phyloP scores from a whole-genome alignment of 2,329 filamentous ascomycete species.

The Xylariaceae sp. region DNA sequence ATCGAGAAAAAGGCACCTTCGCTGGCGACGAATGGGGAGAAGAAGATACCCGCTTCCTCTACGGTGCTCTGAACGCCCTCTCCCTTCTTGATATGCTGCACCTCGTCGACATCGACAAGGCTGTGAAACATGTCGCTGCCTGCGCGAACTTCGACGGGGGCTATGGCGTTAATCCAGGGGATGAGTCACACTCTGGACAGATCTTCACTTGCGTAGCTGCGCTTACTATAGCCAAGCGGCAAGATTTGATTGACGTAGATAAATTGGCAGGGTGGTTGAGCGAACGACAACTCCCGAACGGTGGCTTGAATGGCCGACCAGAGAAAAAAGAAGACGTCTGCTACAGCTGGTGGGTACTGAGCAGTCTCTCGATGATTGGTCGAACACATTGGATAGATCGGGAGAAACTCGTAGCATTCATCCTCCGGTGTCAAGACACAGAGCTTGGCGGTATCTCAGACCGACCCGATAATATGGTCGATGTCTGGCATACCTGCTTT shows the following conservation, averaged over 20 bases:
- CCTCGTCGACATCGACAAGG: slow-evolving; percentile 79
- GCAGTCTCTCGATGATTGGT: slow-evolving; percentile 87
- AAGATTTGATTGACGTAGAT: slow-evolving; percentile 84
- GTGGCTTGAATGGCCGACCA: slow-evolving; percentile 90
- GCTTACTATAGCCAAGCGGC: slow-evolving; percentile 79
- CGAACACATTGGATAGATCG: slow-evolving; percentile 93
- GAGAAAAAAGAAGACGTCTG: slow-evolving; percentile 97
- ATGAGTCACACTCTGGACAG: slow-evolving; percentile 93
- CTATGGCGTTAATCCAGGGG: slow-evolving; percentile 87
- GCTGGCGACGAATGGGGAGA: slow-evolving; percentile 97
- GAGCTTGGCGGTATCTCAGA: slow-evolving; percentile 88
- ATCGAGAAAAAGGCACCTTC: slow-evolving; percentile 83
- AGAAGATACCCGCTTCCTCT: slow-evolving; percentile 92
- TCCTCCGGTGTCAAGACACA: slow-evolving; percentile 85
- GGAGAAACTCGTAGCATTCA: slow-evolving; percentile 78
- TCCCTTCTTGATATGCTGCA: slow-evolving; percentile 79
- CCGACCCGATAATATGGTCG: slow-evolving; percentile 90
- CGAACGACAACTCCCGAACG: slow-evolving; percentile 85
- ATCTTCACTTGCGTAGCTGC: slow-evolving; percentile 94
- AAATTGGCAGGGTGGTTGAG: slow-evolving; percentile 89
- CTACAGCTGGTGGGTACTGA: slow-evolving; percentile 99
- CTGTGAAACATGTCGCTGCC: slow-evolving; percentile 77
- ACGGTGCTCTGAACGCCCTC: slow-evolving; percentile 86
- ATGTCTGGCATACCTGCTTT: slow-evolving; percentile 96
- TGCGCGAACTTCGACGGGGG: slow-evolving; percentile 96